phyloP scores from a whole-genome alignment of 2,329 filamentous ascomycete species.

The Colletotrichum eremochloae region DNA sequence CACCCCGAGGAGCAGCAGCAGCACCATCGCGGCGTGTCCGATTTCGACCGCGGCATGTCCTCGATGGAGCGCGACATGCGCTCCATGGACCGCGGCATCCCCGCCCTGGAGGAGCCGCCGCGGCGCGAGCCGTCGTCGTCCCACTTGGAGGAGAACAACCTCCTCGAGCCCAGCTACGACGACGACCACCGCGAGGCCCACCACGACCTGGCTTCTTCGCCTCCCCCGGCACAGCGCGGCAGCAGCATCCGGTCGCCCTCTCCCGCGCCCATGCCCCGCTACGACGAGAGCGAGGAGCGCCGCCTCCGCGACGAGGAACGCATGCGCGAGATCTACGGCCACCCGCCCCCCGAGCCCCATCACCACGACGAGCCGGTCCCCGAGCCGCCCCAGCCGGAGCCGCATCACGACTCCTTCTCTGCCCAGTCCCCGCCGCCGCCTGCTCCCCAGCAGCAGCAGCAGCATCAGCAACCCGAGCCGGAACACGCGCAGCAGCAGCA shows the following conservation, averaged over 20 bases:
- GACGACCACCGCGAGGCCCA: conserved; percentile 16
- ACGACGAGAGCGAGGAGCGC: conserved; percentile 51
- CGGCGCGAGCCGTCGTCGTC: conserved; percentile 11
- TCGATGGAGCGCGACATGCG: conserved; percentile 13
- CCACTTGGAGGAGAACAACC: conserved; percentile 24
- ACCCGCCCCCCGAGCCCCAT: conserved; percentile 40
- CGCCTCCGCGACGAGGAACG: conserved; percentile 63
- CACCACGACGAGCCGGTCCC: conserved; percentile 41
- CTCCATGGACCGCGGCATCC: conserved; percentile 19
- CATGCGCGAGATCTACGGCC: conserved; percentile 67
- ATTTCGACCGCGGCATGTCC: conserved; percentile 6
- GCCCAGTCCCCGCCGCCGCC: conserved; percentile 10
- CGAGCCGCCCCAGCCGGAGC: conserved; percentile 33
- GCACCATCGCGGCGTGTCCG: conserved; percentile 21
- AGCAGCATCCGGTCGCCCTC: conserved; percentile 6
- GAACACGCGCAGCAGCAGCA: conserved; percentile 42
- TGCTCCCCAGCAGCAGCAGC: not conserved
- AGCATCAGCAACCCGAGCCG: conserved; percentile 13
- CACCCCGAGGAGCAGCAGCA: conserved; percentile 29
- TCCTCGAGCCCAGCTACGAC: conserved; percentile 35
- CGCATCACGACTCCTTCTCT: conserved; percentile 14
- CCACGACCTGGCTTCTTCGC: conserved; percentile 13
- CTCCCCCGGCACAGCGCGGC: not conserved
- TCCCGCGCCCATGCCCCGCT: conserved; percentile 34
- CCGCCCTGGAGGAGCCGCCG: conserved; percentile 25